These are phyloP conservation scores for Brassica balearica DNA, from an alignment of 441 rosid genomes.

Conservation along the genomic window DNA sequence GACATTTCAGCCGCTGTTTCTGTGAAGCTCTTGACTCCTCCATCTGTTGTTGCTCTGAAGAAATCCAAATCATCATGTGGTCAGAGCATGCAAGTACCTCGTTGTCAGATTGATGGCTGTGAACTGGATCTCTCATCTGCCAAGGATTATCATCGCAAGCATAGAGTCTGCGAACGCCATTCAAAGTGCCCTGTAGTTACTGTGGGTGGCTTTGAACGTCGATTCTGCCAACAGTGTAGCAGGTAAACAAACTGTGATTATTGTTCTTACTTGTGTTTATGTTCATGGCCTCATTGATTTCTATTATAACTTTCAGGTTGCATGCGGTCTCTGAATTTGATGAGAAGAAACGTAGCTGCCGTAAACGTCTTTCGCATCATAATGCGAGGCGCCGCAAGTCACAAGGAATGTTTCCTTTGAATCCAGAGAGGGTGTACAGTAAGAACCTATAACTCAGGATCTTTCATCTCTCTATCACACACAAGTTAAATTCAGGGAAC, in stretches of 20 bases:
- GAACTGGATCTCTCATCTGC: slow-evolving; percentile 61
- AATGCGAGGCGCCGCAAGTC: slow-evolving; percentile 97
- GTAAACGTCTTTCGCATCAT: slow-evolving; percentile 90
- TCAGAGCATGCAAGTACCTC: slow-evolving; percentile 58
- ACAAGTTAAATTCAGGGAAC: background rate
- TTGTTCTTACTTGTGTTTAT: slow-evolving; percentile 5
- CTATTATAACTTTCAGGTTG: slow-evolving; percentile 54
- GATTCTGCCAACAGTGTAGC: slow-evolving; percentile 96
- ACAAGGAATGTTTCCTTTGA: slow-evolving; percentile 61
- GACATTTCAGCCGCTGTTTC: slow-evolving; percentile 46
- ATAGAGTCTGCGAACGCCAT: slow-evolving; percentile 80
- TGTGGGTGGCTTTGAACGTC: slow-evolving; percentile 72
- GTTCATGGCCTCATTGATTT: slow-evolving; percentile 3
- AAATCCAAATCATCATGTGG: slow-evolving; percentile 56
- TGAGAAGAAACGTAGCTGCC: slow-evolving; percentile 92
- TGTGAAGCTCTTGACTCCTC: slow-evolving; percentile 38
- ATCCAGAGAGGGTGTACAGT: slow-evolving; percentile 50
- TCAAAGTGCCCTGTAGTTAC: slow-evolving; percentile 73
- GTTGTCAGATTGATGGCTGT: slow-evolving; percentile 89
- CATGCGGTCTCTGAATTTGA: slow-evolving; percentile 90
- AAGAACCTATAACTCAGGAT: slow-evolving; percentile 5
- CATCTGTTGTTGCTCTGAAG: slow-evolving; percentile 60
- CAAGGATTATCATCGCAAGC: slow-evolving; percentile 80
- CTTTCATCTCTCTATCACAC: background rate
- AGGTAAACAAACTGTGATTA: slow-evolving; percentile 49